Evolutionary conservation across 768 basidiomycete species (phyloP), one percentile per base, ranked within the genome.

Genomic region (Lactifluus volemus): DNA sequence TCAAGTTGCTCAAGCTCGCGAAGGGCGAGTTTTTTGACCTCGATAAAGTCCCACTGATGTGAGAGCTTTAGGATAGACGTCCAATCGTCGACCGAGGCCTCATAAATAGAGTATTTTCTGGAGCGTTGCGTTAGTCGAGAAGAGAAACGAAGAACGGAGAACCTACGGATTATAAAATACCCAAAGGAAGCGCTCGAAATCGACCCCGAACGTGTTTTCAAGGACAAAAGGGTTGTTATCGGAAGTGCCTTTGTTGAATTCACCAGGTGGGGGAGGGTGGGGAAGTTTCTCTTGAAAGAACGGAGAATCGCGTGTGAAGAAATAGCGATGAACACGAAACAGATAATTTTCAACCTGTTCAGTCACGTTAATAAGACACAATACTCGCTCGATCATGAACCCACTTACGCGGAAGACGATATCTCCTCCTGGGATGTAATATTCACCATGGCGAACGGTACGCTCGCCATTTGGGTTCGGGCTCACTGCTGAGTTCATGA

Each of bases 61-160:
- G 85, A 75, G 0, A 88, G 79, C 1, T 67, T 69, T 0, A 89
- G 70, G 48, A 89, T 81, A 0, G 70, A 72, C 0, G 72, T 69
- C 88, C 88, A 89, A 9, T 79, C 78, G 0, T 76, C 72, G 0
- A 79, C 71, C 0, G 70, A 66, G 1, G 81, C 80, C 8, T 78
- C 74, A 53, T 85, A 85, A 1, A 81, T 70, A 0, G 82, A 81
- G 65, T 84, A 85, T 49, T 70, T 74, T 0, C 85, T 88, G 65
- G 52, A 25, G 25, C 32, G 45, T 32, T 15, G 65, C 30, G 42
- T 53, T n/a, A 36, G 32, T 15, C 9, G 11, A 7, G n/a, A 14
- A 7, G 36, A 15, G 11, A 17, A 44, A n/a, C 5, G 3, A 45
- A 3, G 15, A 17, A 42, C 6, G 4, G 25, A 25, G 10, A 1